Evolutionary conservation across 345 rosid genomes (phyloP).

Genomic region (Rhodamnia rubescens): DNA sequence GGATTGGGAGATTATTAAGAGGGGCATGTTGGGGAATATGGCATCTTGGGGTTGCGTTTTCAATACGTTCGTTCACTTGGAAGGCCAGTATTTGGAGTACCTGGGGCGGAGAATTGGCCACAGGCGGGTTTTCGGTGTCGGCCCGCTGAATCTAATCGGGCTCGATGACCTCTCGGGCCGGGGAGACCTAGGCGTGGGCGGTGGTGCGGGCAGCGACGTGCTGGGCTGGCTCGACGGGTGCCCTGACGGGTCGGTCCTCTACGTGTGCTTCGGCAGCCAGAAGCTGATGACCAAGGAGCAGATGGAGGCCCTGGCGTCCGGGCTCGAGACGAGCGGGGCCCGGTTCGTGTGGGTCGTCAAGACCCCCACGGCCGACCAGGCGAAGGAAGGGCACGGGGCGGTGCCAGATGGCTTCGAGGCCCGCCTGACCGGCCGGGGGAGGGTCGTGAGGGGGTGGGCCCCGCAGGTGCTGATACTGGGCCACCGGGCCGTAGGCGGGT

Average conservation of each 20-base stretch:
- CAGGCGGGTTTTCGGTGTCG: constrained; percentile 37
- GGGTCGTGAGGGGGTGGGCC: constrained; percentile 42
- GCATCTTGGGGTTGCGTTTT: constrained; percentile 34
- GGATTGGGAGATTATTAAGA: constrained; percentile 22
- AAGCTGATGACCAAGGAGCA: constrained; percentile 25
- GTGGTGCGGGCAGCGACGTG: neutral
- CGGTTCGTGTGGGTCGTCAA: constrained; percentile 56
- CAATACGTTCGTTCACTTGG: constrained; percentile 35
- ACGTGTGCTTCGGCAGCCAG: constrained; percentile 63
- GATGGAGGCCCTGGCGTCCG: constrained; percentile 32
- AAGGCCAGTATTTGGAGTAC: constrained; percentile 23
- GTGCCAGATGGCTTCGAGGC: constrained; percentile 38
- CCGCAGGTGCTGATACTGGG: constrained; percentile 37
- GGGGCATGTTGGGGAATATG: constrained; percentile 13
- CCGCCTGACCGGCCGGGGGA: constrained; percentile 29
- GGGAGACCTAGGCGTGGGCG: neutral
- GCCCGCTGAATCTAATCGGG: constrained; percentile 43
- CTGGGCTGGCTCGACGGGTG: constrained; percentile 48
- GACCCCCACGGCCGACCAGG: constrained; percentile 7
- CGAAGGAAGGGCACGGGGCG: constrained; percentile 3
- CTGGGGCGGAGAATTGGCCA: constrained; percentile 27
- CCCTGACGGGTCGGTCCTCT: constrained; percentile 39
- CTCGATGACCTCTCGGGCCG: neutral
- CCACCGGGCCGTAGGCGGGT: constrained; percentile 50
- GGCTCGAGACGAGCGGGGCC: constrained; percentile 38